phyloP scores from a whole-genome alignment of 2,329 filamentous ascomycete genomes.

The Apiospora kogelbergensis region DNA sequence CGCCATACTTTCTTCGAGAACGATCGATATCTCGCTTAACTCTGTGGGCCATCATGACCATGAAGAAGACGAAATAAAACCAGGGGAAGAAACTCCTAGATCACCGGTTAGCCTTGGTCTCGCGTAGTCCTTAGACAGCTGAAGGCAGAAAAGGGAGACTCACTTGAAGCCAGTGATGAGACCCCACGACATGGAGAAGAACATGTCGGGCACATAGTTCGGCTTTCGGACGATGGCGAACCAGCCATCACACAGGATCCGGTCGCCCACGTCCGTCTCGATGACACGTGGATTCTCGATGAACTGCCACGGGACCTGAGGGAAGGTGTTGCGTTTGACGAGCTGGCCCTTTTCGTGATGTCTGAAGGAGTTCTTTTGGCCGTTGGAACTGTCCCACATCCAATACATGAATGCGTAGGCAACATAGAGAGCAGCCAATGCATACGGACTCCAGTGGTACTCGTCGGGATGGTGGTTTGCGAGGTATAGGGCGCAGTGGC shows the following conservation, averaged over 20 bases:
- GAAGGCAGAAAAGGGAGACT: background rate
- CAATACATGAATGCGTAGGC: slow-evolving; percentile 85
- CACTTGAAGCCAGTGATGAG: slow-evolving; percentile 47
- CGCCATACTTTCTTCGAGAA: slow-evolving; percentile 77
- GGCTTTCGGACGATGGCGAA: slow-evolving; percentile 70
- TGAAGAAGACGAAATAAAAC: slow-evolving; percentile 86
- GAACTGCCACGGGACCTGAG: slow-evolving; percentile 82
- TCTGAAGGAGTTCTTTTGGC: slow-evolving; percentile 90
- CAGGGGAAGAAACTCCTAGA: slow-evolving; percentile 72
- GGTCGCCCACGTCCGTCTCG: slow-evolving; percentile 69
- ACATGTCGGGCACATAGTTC: slow-evolving; percentile 49
- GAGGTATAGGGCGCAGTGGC: slow-evolving; percentile 88
- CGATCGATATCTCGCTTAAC: slow-evolving; percentile 72
- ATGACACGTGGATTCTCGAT: slow-evolving; percentile 80
- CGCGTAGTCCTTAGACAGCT: background rate
- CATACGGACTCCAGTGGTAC: slow-evolving; percentile 73
- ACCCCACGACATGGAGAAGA: slow-evolving; percentile 51
- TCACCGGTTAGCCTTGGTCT: background rate
- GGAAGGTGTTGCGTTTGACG: slow-evolving; percentile 75
- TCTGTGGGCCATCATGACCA: slow-evolving; percentile 78
- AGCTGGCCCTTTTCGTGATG: slow-evolving; percentile 72
- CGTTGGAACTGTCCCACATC: slow-evolving; percentile 90
- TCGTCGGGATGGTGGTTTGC: slow-evolving; percentile 77
- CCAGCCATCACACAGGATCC: slow-evolving; percentile 83
- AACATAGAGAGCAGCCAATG: slow-evolving; percentile 62